Evolutionary conservation across 768 basidiomycete genomes (phyloP).

Genomic region (Coprinopsis strossmayeri): DNA sequence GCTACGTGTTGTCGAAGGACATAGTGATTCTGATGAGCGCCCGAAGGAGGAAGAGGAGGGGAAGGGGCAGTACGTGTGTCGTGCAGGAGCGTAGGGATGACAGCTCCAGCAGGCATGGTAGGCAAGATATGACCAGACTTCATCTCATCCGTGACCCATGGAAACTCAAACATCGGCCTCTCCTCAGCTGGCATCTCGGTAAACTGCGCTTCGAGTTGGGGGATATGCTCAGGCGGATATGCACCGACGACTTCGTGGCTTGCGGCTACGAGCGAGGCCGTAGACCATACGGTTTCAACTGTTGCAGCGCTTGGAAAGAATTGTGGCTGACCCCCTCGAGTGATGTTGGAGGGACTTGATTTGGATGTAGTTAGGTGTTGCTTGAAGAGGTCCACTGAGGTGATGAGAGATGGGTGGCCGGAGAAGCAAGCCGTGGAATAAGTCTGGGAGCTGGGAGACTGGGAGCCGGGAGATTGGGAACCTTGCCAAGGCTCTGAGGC

Average conservation of each 20-base stretch:
- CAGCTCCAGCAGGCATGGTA: background rate
- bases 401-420: background rate
- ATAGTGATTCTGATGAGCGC: no score
- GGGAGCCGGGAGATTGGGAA: background rate
- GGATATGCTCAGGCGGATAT: background rate
- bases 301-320: background rate
- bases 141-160: conserved; percentile 1
- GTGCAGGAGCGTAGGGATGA: no score
- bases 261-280: background rate
- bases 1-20: no score
- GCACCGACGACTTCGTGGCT: background rate
- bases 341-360: background rate
- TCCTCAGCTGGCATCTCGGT: background rate
- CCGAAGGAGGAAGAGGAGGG: no score
- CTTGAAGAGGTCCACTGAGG: background rate
- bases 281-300: background rate
- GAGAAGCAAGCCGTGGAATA: background rate
- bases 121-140: background rate
- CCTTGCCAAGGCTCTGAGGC: no score
- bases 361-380: background rate
- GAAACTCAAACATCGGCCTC: background rate
- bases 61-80: no score
- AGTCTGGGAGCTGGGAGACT: background rate
- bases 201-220: no score
- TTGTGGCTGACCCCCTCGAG: no score